phyloP scores from a whole-genome alignment of 2,329 filamentous ascomycete genomes.

The Trichoderma aggressivum region DNA sequence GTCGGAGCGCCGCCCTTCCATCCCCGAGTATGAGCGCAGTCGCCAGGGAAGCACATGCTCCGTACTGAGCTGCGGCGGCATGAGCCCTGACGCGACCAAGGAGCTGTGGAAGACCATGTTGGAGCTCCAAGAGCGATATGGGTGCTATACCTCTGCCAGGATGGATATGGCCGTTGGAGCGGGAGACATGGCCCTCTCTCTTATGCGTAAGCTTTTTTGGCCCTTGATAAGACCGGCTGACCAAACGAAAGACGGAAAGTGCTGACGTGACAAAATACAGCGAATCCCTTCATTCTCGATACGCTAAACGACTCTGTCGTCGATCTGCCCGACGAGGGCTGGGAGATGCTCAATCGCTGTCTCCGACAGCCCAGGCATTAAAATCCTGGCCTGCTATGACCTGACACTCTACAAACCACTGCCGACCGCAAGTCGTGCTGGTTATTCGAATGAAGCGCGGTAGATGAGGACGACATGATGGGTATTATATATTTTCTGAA shows the following conservation, averaged over 20 bases:
- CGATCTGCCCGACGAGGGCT: constrained; percentile 37
- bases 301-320: constrained; percentile 38
- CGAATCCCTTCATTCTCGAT: constrained; percentile 41
- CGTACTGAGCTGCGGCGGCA: constrained; percentile 31
- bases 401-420: neutral
- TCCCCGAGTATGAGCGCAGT: constrained; percentile 18
- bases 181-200: constrained; percentile 36
- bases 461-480: constrained; percentile 3
- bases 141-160: constrained; percentile 48
- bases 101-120: constrained; percentile 49
- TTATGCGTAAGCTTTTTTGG: constrained; percentile 44
- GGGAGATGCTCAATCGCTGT: constrained; percentile 34
- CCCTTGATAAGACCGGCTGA: neutral
- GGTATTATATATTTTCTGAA: neutral
- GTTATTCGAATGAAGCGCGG: neutral
- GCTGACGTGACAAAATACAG: constrained; percentile 22
- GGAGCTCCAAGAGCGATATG: constrained; percentile 44
- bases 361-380: constrained; percentile 21
- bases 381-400: neutral
- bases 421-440: neutral
- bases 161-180: constrained; percentile 46
- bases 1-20: constrained; percentile 9
- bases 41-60: constrained; percentile 30
- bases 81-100: constrained; percentile 38
- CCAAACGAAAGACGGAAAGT: neutral